Evolutionary conservation across 2,329 filamentous ascomycete species (phyloP).

Genomic region (Diaporthe humulicola): DNA sequence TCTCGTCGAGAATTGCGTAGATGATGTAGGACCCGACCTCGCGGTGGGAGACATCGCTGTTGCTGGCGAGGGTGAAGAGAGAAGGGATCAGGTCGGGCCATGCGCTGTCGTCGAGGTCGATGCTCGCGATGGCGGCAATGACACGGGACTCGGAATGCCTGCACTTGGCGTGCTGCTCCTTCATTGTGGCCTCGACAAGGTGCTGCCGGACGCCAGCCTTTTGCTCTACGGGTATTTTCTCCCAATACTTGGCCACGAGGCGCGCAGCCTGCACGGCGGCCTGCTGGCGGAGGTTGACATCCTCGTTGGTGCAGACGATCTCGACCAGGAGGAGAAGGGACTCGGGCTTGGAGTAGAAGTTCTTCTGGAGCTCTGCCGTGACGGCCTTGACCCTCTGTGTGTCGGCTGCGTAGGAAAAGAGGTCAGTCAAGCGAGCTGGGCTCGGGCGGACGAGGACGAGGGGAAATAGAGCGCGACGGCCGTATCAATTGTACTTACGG

Average conservation of each 20-base stretch:
- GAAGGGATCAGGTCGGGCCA: constrained; percentile 86
- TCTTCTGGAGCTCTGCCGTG: constrained; percentile 90
- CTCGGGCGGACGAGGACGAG: constrained; percentile 37
- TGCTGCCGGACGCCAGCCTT: constrained; percentile 85
- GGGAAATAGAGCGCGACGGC: constrained; percentile 26
- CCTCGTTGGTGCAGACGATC: constrained; percentile 84
- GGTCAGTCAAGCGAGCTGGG: constrained; percentile 50
- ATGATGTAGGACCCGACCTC: constrained; percentile 95
- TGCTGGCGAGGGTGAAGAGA: constrained; percentile 84
- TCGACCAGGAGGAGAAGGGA: constrained; percentile 90
- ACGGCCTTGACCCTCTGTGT: constrained; percentile 91
- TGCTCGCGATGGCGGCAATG: constrained; percentile 85
- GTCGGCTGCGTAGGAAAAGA: constrained; percentile 72
- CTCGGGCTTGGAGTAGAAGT: constrained; percentile 89
- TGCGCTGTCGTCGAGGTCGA: constrained; percentile 89
- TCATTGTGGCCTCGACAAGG: constrained; percentile 85
- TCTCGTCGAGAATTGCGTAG: constrained; percentile 89
- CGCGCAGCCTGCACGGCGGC: constrained; percentile 91
- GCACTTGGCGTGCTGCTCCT: constrained; percentile 81
- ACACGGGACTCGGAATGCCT: constrained; percentile 91
- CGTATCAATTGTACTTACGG: constrained; percentile 70
- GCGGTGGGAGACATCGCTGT: constrained; percentile 80
- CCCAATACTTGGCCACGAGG: constrained; percentile 89
- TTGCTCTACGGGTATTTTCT: constrained; percentile 77
- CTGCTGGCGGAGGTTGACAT: constrained; percentile 83